Evolutionary conservation across 139 green algal species (phyloP).

Genomic region (Closterium sp.): DNA sequence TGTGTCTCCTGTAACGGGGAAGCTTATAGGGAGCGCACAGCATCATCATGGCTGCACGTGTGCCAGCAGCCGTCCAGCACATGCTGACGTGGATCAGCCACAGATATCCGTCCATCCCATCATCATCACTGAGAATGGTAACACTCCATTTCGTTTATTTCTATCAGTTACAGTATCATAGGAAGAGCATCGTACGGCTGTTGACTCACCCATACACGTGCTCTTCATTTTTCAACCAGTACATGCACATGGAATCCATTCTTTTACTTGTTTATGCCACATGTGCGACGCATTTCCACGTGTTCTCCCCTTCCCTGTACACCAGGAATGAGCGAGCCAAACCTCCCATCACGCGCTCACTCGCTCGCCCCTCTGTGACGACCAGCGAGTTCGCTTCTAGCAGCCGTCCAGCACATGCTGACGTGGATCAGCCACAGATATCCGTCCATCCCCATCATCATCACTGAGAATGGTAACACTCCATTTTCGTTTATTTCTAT

Average conservation of each 20-base stretch:
- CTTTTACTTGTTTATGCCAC: no score
- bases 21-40: slow-evolving; percentile 2
- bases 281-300: no score
- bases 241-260: no score
- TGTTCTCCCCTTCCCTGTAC: not conserved
- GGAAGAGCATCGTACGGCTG: no score
- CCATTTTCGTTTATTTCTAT: no score
- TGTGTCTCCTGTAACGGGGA: not conserved
- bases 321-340: slow-evolving; percentile 2
- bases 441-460: slow-evolving; percentile 15
- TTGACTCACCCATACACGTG: no score
- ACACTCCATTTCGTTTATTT: not conserved
- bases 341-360: not conserved
- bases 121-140: slow-evolving; percentile 45
- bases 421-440: slow-evolving; percentile 36
- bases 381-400: slow-evolving; percentile 13
- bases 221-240: no score
- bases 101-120: slow-evolving; percentile 16
- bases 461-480: slow-evolving; percentile 41
- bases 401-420: no score
- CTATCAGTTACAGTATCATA: no score
- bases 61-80: slow-evolving; percentile 5
- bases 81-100: slow-evolving; percentile 38
- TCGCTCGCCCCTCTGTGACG: slow-evolving; percentile 10
- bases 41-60: slow-evolving; percentile 30